These are phyloP conservation scores for Apiospora marii DNA, from an alignment of 2,329 filamentous ascomycete genomes.

Conservation along the genomic window DNA sequence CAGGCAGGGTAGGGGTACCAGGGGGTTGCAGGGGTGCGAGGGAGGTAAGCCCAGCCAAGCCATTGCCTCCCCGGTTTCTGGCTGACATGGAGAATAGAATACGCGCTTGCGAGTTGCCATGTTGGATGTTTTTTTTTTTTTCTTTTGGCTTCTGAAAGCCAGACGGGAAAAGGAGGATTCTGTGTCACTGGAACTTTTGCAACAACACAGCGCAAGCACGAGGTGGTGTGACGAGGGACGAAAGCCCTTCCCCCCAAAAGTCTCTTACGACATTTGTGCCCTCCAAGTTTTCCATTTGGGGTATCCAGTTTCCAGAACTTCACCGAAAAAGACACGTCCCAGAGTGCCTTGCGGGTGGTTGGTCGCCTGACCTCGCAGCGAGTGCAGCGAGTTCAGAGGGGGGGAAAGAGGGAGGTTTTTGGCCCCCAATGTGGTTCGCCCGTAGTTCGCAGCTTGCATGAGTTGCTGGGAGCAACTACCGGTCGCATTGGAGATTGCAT, in stretches of 20 bases:
- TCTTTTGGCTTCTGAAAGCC: background rate
- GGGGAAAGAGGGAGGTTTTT: background rate
- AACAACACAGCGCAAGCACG: background rate
- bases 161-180: conserved; percentile 9
- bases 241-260: background rate
- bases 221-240: conserved; percentile 19
- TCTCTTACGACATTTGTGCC: conserved; percentile 21
- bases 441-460: background rate
- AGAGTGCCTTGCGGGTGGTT: background rate
- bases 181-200: conserved; percentile 14
- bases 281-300: conserved; percentile 15
- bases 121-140: background rate
- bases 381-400: background rate
- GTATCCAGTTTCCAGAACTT: conserved; percentile 15
- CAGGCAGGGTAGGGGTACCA: background rate
- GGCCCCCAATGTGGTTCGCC: conserved; percentile 15
- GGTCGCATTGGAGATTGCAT: background rate
- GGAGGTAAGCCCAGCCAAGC: background rate
- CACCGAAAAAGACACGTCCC: conserved; percentile 12
- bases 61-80: conserved; percentile 2
- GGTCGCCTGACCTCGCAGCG: conserved; percentile 17
- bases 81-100: conserved; percentile 14
- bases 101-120: conserved; percentile 1
- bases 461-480: conserved; percentile 9
- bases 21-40: conserved; percentile 9